Conservation (phyloP, 805 yeast species). For the Sugiyamaella valdiviana region DNA sequence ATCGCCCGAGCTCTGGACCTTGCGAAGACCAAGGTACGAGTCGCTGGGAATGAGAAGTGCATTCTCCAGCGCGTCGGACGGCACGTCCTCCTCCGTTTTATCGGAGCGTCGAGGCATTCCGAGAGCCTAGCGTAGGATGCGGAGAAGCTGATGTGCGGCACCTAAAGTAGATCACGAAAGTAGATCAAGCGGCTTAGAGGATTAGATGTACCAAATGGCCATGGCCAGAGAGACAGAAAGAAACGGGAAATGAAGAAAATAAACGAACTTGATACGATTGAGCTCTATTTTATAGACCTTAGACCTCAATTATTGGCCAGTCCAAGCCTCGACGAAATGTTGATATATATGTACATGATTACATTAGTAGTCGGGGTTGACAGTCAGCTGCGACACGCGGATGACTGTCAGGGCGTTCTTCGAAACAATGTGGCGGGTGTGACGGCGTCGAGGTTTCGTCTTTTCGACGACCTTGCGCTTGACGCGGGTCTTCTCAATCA, state of each 20-base stretch:
- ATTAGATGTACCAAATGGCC: no score
- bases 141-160: background rate
- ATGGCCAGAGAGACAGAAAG: no score
- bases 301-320: no score
- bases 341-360: conserved; percentile 2
- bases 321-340: no score
- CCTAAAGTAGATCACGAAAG: background rate
- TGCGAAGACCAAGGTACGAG: conserved; percentile 3
- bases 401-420: conserved; percentile 74
- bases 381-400: conserved; percentile 63
- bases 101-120: background rate
- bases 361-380: conserved; percentile 32
- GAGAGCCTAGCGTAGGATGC: background rate
- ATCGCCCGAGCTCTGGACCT: conserved; percentile 4
- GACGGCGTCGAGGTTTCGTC: conserved; percentile 76
- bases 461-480: conserved; percentile 58
- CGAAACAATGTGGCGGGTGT: conserved; percentile 55
- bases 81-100: conserved; percentile 14
- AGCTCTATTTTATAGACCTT: background rate
- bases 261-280: background rate
- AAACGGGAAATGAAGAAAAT: background rate
- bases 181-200: no score
- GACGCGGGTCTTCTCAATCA: conserved; percentile 65
- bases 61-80: conserved; percentile 17
- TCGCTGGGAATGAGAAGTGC: conserved; percentile 14